Evolutionary conservation across 2,329 filamentous ascomycete species (phyloP).

Genomic region (Ascochyta pisi): DNA sequence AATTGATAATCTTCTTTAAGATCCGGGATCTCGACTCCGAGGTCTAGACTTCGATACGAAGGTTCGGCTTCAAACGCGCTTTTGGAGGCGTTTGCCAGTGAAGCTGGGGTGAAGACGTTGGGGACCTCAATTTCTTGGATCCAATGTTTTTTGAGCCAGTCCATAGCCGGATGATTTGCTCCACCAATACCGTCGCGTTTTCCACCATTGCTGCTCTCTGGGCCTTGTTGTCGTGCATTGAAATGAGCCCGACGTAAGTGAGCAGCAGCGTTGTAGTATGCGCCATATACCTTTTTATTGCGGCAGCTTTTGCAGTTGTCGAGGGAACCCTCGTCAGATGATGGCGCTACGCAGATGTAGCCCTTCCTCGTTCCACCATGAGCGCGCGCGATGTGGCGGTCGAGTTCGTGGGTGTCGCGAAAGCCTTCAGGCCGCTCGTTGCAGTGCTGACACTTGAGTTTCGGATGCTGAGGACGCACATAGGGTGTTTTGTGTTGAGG

Average conservation of each 20-base stretch:
- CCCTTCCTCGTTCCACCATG: slow-evolving; percentile 68
- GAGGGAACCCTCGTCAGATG: slow-evolving; percentile 69
- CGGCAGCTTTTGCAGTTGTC: slow-evolving; percentile 84
- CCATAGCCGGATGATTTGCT: slow-evolving; percentile 66
- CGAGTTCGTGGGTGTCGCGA: slow-evolving; percentile 79
- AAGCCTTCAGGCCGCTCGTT: slow-evolving; percentile 78
- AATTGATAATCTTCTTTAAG: too few relatives aligned
- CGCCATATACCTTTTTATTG: slow-evolving; percentile 79
- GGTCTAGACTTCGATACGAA: too few relatives aligned
- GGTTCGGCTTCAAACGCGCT: slow-evolving; percentile 4
- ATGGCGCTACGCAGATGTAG: slow-evolving; percentile 68
- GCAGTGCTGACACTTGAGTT: slow-evolving; percentile 74
- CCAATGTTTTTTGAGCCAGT: slow-evolving; percentile 64
- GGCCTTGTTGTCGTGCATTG: slow-evolving; percentile 68
- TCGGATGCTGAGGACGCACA: slow-evolving; percentile 71
- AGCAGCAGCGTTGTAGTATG: slow-evolving; percentile 95
- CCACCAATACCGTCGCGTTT: slow-evolving; percentile 67
- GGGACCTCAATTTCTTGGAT: slow-evolving; percentile 63
- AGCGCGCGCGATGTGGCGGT: slow-evolving; percentile 64
- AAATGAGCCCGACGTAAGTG: slow-evolving; percentile 90
- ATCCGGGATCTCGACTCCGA: too few relatives aligned
- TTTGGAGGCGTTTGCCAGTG: slow-evolving; percentile 33
- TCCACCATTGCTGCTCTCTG: slow-evolving; percentile 64
- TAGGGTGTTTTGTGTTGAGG: slow-evolving; percentile 57
- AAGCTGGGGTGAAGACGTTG: slow-evolving; percentile 26